Conservation (phyloP, 306 rosid genomes). For the Mucuna pruriens region DNA sequence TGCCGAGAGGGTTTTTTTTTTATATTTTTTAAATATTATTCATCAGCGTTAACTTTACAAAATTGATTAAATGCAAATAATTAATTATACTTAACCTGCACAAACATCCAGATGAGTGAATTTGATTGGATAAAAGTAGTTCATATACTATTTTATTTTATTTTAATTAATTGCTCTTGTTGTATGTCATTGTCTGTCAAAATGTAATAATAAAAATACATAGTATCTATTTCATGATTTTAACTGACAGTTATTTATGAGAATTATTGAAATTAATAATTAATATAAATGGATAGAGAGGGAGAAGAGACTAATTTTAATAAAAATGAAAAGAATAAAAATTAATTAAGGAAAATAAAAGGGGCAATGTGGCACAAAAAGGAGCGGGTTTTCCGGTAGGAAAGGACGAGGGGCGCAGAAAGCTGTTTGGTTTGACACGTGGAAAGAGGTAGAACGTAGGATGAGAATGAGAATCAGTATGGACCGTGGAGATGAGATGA, state of each 20-base stretch:
- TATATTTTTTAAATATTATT: no score
- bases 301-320: neutral
- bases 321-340: neutral
- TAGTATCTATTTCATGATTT: neutral
- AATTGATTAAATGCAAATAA: no score
- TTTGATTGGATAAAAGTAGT: no score
- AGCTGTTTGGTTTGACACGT: slow-evolving; percentile 60
- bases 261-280: neutral
- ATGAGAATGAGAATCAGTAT: slow-evolving; percentile 37
- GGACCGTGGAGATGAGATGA: slow-evolving; percentile 47
- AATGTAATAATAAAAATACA: no score
- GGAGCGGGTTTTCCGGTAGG: slow-evolving; percentile 97
- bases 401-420: slow-evolving; percentile 59
- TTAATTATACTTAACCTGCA: no score
- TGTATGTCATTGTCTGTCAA: no score
- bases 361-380: slow-evolving; percentile 62
- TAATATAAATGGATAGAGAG: neutral
- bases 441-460: neutral
- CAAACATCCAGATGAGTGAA: no score
- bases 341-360: slow-evolving; percentile 43
- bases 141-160: no score
- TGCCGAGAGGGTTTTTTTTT: no score
- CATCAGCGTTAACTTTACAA: no score
- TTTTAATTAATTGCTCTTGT: no score
- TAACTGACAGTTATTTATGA: neutral